Evolutionary conservation across 805 yeast species (phyloP).

Genomic region (Candida yuanshanica): DNA sequence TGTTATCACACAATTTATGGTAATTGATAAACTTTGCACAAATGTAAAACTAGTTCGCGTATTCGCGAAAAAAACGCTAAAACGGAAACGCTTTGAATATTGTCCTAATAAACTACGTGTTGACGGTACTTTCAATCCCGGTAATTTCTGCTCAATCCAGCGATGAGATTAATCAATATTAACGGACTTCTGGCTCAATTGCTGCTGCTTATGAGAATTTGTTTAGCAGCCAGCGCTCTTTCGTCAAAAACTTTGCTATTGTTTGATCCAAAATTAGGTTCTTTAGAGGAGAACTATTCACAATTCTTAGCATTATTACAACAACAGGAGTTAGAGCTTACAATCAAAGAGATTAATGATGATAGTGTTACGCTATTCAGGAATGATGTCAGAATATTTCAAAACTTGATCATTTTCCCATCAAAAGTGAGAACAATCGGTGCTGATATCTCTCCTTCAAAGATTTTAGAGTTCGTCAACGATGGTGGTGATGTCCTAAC

Average conservation of each 20-base stretch:
- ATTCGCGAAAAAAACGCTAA: background rate
- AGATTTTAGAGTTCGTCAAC: conserved; percentile 51
- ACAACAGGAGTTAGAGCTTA: conserved; percentile 28
- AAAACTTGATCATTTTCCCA: conserved; percentile 57
- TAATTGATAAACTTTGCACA: background rate
- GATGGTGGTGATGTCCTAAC: conserved; percentile 74
- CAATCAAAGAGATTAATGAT: conserved; percentile 21
- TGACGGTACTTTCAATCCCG: background rate
- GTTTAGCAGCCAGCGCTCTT: conserved; percentile 11
- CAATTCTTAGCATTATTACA: conserved; percentile 7
- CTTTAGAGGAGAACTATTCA: conserved; percentile 16
- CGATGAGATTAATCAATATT: background rate
- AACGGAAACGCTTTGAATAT: background rate
- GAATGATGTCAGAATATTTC: conserved; percentile 42
- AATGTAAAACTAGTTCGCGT: background rate
- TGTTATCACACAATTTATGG: no score
- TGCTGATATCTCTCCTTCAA: conserved; percentile 36
- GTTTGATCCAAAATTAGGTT: conserved; percentile 17
- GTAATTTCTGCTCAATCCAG: background rate
- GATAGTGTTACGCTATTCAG: conserved; percentile 28
- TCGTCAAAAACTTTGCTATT: conserved; percentile 15
- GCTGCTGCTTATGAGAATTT: background rate
- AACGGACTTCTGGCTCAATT: conserved; percentile 2
- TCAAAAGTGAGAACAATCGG: conserved; percentile 41
- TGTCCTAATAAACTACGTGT: background rate